A percentile compares a stretch with the other conserved stretches of the same genome.
phyloP scores from a whole-genome alignment of 2,329 filamentous ascomycete genomes.

The Claviceps paspali region DNA sequence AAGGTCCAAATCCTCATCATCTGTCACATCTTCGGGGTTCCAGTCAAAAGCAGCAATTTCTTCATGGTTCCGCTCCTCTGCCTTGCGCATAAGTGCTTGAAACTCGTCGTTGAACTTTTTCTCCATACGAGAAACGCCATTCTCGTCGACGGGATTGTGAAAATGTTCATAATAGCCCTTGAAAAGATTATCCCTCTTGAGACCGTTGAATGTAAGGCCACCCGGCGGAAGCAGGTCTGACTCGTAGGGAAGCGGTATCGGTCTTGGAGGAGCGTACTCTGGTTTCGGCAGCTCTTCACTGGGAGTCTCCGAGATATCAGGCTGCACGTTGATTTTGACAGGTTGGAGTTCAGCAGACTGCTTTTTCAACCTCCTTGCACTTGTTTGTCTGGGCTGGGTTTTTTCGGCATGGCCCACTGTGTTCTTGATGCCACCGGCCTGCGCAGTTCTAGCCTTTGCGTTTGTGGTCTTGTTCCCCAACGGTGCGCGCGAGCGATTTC shows the following conservation, averaged over 20 bases:
- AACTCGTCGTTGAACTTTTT: constrained; percentile 42
- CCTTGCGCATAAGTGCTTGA: constrained; percentile 34
- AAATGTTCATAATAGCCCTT: constrained; percentile 48
- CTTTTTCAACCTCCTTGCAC: constrained; percentile 42
- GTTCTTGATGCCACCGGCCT: constrained; percentile 49
- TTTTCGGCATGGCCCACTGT: constrained; percentile 45
- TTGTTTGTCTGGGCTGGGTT: constrained; percentile 43
- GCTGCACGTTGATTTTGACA: constrained; percentile 48
- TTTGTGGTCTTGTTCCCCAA: constrained; percentile 95
- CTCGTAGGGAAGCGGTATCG: constrained; percentile 49
- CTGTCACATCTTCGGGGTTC: constrained; percentile 39
- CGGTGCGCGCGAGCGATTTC: constrained; percentile 52
- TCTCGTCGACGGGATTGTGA: constrained; percentile 48
- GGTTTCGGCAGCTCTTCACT: constrained; percentile 67
- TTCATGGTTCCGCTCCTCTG: constrained; percentile 52
- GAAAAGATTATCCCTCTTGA: constrained; percentile 43
- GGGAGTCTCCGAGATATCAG: constrained; percentile 28
- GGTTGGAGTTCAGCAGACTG: constrained; percentile 35
- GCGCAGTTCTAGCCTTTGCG: constrained; percentile 58
- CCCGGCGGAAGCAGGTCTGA: constrained; percentile 51
- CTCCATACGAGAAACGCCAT: constrained; percentile 48
- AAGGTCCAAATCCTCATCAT: constrained; percentile 15
- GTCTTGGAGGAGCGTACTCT: constrained; percentile 75
- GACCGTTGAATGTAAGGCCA: constrained; percentile 38
- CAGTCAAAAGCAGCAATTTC: constrained; percentile 50